Evolutionary conservation across 2,329 filamentous ascomycete genomes (phyloP).

Genomic region (Esteya vermicola): DNA sequence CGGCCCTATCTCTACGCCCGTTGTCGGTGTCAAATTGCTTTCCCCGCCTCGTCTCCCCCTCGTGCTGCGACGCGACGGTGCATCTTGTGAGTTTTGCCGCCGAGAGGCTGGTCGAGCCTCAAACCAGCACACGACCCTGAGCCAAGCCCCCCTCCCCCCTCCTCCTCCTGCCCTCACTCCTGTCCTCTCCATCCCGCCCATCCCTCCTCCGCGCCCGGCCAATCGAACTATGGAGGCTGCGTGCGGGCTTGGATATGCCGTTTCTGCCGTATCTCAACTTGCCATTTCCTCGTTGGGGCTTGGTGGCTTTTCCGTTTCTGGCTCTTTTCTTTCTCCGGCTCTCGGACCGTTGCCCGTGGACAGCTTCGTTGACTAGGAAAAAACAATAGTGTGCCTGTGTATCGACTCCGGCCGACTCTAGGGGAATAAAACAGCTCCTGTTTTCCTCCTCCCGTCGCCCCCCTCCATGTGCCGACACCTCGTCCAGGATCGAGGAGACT

Average conservation of each 20-base stretch:
- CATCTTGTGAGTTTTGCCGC: conserved; percentile 2
- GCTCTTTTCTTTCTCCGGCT: too few species aligned
- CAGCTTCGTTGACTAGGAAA: too few species aligned
- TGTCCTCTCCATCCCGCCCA: too few species aligned
- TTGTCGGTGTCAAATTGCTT: too few species aligned
- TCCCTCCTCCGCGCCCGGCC: too few species aligned
- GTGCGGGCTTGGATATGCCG: too few species aligned
- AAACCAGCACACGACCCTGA: neutral
- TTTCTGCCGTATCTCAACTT: too few species aligned
- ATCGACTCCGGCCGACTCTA: neutral
- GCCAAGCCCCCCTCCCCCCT: neutral
- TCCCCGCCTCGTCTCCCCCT: too few species aligned
- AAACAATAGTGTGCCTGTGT: too few species aligned
- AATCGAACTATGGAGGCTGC: too few species aligned
- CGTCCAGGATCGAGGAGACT: neutral
- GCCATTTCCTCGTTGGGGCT: neutral
- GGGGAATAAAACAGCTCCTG: neutral
- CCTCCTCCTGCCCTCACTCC: conserved; percentile 4
- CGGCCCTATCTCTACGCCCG: neutral
- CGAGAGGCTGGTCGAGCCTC: neutral
- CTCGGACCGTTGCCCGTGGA: too few species aligned
- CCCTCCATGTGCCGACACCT: conserved; percentile 5
- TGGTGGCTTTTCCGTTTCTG: too few species aligned
- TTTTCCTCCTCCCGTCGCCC: neutral
- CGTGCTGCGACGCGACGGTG: neutral